Evolutionary conservation across 768 basidiomycete species (phyloP).

Genomic region (Chalciporus chontae): DNA sequence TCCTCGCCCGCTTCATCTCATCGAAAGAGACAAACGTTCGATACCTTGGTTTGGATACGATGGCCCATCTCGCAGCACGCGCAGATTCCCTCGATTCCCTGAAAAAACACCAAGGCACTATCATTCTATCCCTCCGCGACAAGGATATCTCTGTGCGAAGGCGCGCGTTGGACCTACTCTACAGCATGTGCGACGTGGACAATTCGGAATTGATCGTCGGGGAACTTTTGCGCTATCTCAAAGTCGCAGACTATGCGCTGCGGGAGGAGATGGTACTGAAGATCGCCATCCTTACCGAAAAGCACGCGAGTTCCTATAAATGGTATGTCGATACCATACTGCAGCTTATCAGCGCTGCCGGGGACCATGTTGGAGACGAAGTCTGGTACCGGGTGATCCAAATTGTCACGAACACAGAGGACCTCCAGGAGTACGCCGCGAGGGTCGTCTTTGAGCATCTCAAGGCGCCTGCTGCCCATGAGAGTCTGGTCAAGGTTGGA

Average conservation of each 20-base stretch:
- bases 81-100: conserved; percentile 88
- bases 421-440: conserved; percentile 94
- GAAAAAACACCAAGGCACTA: conserved; percentile 94
- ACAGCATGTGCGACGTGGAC: conserved; percentile 99
- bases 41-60: conserved; percentile 95
- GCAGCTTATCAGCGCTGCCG: conserved; percentile 92
- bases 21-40: conserved; percentile 98
- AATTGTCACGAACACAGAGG: conserved; percentile 97
- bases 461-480: conserved; percentile 79
- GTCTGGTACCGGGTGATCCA: conserved; percentile 99
- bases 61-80: conserved; percentile 96
- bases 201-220: conserved; percentile 96
- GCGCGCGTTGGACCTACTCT: conserved; percentile 90
- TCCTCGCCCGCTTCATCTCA: conserved; percentile 93
- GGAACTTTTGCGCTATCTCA: conserved; percentile 89
- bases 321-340: conserved; percentile 99
- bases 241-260: conserved; percentile 94
- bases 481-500: conserved; percentile 94
- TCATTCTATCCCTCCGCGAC: conserved; percentile 91
- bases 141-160: conserved; percentile 96
- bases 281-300: conserved; percentile 98
- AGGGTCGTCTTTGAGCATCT: conserved; percentile 89
- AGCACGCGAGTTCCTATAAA: conserved; percentile 95
- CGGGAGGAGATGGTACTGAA: conserved; percentile 99
- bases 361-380: conserved; percentile 98